Conservation (phyloP, 1,139 yeast species). For the Candida tropicalis region DNA sequence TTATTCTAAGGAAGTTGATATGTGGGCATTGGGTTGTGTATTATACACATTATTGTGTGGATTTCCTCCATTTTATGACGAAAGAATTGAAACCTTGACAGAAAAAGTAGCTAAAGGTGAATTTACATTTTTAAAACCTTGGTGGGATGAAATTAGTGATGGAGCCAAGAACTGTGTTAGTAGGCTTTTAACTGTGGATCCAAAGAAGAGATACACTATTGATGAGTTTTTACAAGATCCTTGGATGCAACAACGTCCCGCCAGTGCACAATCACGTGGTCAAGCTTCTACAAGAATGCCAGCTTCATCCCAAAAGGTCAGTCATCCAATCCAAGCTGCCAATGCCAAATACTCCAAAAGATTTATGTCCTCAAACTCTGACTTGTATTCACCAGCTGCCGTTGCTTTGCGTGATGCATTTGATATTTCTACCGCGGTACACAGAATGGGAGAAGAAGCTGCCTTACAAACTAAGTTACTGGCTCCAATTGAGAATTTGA, state of each 20-base stretch:
- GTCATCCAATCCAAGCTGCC: conserved; percentile 30
- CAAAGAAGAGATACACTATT: conserved; percentile 72
- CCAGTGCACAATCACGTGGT: conserved; percentile 5
- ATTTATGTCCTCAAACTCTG: conserved; percentile 21
- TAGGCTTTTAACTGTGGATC: conserved; percentile 80
- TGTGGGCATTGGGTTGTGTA: conserved; percentile 69
- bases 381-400: conserved; percentile 80
- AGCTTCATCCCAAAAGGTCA: conserved; percentile 6
- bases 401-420: conserved; percentile 93
- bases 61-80: conserved; percentile 65
- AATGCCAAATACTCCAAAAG: conserved; percentile 26
- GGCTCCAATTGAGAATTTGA: conserved; percentile 27
- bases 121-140: conserved; percentile 57
- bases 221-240: conserved; percentile 82
- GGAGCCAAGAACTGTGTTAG: conserved; percentile 69
- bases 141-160: conserved; percentile 64
- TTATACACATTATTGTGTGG: conserved; percentile 62
- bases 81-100: conserved; percentile 55
- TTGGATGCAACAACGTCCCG: conserved; percentile 57
- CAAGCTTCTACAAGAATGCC: conserved; percentile 5
- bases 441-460: conserved; percentile 88
- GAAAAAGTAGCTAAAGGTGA: conserved; percentile 63
- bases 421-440: conserved; percentile 92
- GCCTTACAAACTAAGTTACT: conserved; percentile 43
- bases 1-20: conserved; percentile 62